Percentiles rank a stretch among this genome's conserved stretches.
Conservation (phyloP, 2,329 filamentous ascomycete species). For the Elsinoe batatas region DNA sequence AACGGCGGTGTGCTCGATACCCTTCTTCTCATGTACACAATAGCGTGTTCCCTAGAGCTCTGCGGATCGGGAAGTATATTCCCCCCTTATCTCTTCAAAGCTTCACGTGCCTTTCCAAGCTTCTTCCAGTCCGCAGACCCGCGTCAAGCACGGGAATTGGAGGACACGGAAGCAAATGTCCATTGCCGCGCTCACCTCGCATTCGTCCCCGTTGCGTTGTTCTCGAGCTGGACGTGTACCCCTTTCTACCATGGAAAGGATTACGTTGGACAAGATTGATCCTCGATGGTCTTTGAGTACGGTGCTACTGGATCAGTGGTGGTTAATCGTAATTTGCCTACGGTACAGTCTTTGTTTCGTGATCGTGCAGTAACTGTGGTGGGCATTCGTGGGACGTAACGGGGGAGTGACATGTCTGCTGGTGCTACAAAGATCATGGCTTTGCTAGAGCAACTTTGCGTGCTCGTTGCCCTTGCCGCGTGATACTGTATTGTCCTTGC, state of each 20-base stretch:
- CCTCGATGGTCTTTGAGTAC: slow-evolving; percentile 14
- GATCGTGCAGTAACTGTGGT: background rate
- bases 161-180: background rate
- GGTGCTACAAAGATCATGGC: too few relatives aligned
- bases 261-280: slow-evolving; percentile 3
- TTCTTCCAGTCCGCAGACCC: too few relatives aligned
- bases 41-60: background rate
- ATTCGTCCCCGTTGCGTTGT: background rate
- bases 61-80: background rate
- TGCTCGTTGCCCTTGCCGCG: too few relatives aligned
- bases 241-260: background rate
- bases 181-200: slow-evolving; percentile 13
- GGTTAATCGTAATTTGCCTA: slow-evolving; percentile 13
- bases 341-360: slow-evolving; percentile 2
- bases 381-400: too few relatives aligned
- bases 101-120: too few relatives aligned
- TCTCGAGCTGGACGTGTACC: slow-evolving; percentile 10
- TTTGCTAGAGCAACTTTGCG: too few relatives aligned
- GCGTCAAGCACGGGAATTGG: too few relatives aligned
- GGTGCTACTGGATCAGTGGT: slow-evolving; percentile 5
- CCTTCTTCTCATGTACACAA: background rate
- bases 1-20: background rate
- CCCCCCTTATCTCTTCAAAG: background rate
- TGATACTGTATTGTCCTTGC: too few relatives aligned
- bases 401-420: background rate